Evolutionary conservation across 2,329 filamentous ascomycete species (phyloP).

Genomic region (Trichophaea hybrida): DNA sequence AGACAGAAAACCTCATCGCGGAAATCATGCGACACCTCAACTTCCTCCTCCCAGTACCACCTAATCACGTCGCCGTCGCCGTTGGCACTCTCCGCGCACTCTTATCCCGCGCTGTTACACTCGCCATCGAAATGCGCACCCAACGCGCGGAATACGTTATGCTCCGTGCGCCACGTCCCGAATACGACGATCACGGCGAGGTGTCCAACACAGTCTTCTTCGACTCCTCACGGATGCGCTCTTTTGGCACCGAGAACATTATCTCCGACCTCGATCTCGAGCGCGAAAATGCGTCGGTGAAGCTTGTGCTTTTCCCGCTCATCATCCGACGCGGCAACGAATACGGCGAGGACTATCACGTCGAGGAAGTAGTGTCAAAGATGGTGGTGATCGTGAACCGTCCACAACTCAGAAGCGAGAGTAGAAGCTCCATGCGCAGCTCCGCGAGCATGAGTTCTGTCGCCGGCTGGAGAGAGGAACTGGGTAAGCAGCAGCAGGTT

Average conservation of each 20-base stretch:
- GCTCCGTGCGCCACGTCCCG: slow-evolving; percentile 84
- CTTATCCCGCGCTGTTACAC: slow-evolving; percentile 71
- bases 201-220: slow-evolving; percentile 76
- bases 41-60: slow-evolving; percentile 72
- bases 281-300: slow-evolving; percentile 59
- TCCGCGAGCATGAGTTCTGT: slow-evolving; percentile 1
- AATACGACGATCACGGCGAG: slow-evolving; percentile 88
- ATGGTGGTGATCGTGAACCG: slow-evolving; percentile 76
- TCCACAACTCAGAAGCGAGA: slow-evolving; percentile 24
- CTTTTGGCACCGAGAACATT: slow-evolving; percentile 54
- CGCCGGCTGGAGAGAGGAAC: background rate
- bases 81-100: slow-evolving; percentile 75
- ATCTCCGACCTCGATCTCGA: slow-evolving; percentile 56
- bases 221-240: slow-evolving; percentile 89
- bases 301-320: slow-evolving; percentile 86
- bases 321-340: slow-evolving; percentile 95
- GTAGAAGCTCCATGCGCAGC: slow-evolving; percentile 2
- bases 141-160: slow-evolving; percentile 97
- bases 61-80: slow-evolving; percentile 64
- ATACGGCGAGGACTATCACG: slow-evolving; percentile 60
- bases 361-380: slow-evolving; percentile 89
- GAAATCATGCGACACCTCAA: slow-evolving; percentile 75
- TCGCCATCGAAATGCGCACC: slow-evolving; percentile 93
- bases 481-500: background rate
- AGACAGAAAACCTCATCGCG: slow-evolving; percentile 90